Conservation (phyloP, 805 yeast genomes). For the Ogataea angusta region DNA sequence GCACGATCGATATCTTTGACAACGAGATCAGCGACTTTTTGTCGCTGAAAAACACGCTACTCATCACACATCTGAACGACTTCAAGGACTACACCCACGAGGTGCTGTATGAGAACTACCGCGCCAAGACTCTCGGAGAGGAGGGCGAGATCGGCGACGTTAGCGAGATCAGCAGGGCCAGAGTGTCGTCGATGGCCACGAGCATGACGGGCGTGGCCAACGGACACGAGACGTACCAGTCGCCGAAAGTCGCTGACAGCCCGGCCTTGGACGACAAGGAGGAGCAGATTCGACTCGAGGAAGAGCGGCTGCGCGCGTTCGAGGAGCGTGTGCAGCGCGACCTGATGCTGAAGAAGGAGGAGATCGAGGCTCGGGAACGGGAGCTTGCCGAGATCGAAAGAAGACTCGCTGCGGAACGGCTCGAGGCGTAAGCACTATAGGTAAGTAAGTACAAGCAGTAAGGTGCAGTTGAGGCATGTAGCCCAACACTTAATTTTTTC, state of each 20-base stretch:
- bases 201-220: constrained; percentile 6
- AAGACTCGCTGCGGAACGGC: constrained; percentile 29
- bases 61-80: constrained; percentile 83
- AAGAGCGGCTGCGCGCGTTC: constrained; percentile 79
- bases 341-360: constrained; percentile 73
- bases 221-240: constrained; percentile 4
- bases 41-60: constrained; percentile 70
- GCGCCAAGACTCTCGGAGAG: constrained; percentile 53
- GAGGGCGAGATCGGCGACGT: constrained; percentile 19
- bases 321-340: constrained; percentile 90
- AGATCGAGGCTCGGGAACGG: constrained; percentile 77
- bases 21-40: constrained; percentile 79
- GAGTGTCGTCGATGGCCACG: constrained; percentile 16
- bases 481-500: constrained; percentile 3
- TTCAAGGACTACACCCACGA: constrained; percentile 88
- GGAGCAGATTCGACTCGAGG: constrained; percentile 85
- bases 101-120: constrained; percentile 78
- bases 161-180: constrained; percentile 7
- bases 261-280: constrained; percentile 47
- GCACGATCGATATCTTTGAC: constrained; percentile 52
- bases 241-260: constrained; percentile 2
- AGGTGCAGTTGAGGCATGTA: background rate
- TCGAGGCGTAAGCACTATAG: constrained; percentile 5
- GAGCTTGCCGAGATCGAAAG: constrained; percentile 77
- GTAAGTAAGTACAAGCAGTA: background rate